A percentile compares a stretch with the other conserved stretches of the same genome.
phyloP scores from a whole-genome alignment of 306 rosid species.

The Citrullus mucosospermus region DNA sequence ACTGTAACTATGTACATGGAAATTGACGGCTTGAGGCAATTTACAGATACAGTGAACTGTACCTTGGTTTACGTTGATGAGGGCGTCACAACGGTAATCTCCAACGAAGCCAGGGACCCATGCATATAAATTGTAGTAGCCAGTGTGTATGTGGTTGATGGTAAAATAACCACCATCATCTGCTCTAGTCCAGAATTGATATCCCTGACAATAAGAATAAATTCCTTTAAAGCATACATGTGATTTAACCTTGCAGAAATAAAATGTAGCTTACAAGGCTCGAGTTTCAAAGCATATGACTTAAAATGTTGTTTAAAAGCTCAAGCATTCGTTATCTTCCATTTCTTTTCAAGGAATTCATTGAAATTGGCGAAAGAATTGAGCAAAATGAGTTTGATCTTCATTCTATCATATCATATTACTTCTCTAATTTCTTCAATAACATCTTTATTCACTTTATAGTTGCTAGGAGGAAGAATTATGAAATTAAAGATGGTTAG shows the following conservation, averaged over 20 bases:
- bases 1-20: not conserved
- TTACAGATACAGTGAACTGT: conserved; percentile 1
- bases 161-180: conserved; percentile 53
- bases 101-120: conserved; percentile 84
- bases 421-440: not conserved
- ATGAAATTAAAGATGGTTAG: not conserved
- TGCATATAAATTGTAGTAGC: conserved; percentile 55
- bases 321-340: not conserved
- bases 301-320: not conserved
- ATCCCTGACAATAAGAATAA: conserved; percentile 35
- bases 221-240: not conserved
- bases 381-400: not conserved
- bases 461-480: not conserved
- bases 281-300: too few relatives aligned
- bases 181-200: conserved; percentile 76
- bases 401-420: not conserved
- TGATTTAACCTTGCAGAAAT: not conserved
- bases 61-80: conserved; percentile 44
- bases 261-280: too few relatives aligned
- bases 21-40: not conserved
- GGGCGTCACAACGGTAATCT: conserved; percentile 38
- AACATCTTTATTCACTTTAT: not conserved
- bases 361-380: not conserved
- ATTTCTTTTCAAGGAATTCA: not conserved
- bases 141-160: conserved; percentile 29